Evolutionary conservation across 805 yeast genomes (phyloP), one percentile per base, ranked within the genome.

Genomic region (Sporopachydermia quercuum): DNA sequence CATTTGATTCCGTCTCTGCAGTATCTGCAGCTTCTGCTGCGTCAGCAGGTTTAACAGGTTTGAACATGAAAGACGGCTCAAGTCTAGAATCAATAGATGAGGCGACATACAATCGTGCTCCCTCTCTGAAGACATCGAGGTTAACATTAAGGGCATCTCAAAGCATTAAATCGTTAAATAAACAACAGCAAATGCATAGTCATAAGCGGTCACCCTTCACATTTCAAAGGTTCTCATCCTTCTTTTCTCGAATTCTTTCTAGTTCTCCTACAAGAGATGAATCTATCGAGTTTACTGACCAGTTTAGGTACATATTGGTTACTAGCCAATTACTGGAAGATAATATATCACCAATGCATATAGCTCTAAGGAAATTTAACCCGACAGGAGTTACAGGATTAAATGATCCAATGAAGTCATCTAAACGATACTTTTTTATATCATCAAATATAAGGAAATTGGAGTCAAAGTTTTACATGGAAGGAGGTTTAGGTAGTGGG

Each of bases 251-350:
- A 23, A 23, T 23, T 8, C 13, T n/a, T 8, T 8, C 30, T 8
- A 23, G 13, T 8, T 8, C 30, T n/a, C 30, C 30, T 23, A 8
- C 30, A 23, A 8, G n/a, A n/a, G 30, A 23, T 8, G 30, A 23
- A 23, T 23, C 30, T 8, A n/a, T 23, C 17, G 43, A 51, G 36
- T 73, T 71, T 46, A 45, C 60, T 18, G 78, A 74, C 42, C 71
- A 71, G 45, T 69, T 71, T 45, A 62, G 71, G 37, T 74, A 71
- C 48, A 51, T 60, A 3, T 50, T 73, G 2, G 62, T 72, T 4
- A 63, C 74, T 3, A 68, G 74, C 4, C 68, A 64, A 40, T 52
- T 72, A 15, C 49, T 73, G 23, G 66, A 65, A 40, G 66, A 61
- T 44, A 58, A 54, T 19, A 58, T 55, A 34, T 47, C 49, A 30